A percentile compares a stretch with the other conserved stretches of the same genome.
Evolutionary conservation across 139 green algal species (phyloP).

Genomic region (Chlorella sp.): DNA sequence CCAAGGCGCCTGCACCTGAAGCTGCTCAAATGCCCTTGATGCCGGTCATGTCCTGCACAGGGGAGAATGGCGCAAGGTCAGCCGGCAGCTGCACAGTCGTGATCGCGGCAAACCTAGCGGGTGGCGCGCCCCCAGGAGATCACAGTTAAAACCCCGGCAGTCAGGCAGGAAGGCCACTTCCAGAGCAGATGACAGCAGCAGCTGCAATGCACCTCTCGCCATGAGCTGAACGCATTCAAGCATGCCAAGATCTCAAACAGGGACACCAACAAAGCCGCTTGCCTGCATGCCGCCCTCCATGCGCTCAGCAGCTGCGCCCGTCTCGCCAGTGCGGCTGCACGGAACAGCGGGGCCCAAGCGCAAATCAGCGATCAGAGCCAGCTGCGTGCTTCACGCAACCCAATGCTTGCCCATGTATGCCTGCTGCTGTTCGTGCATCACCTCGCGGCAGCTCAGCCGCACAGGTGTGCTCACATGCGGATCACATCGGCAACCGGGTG

Average conservation of each 20-base stretch:
- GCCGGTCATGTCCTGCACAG: conserved; percentile 15
- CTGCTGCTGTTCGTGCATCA: no score
- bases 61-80: not conserved
- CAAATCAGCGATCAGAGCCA: no score
- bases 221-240: not conserved
- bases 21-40: not conserved
- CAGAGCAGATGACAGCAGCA: no score
- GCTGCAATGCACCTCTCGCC: not conserved
- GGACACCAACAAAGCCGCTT: not conserved
- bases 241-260: not conserved
- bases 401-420: no score
- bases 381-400: no score
- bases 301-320: conserved; percentile 70
- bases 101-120: not conserved
- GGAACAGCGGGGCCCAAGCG: no score
- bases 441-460: no score
- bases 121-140: no score
- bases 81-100: not conserved
- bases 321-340: conserved; percentile 80
- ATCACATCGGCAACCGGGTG: conserved; percentile 85
- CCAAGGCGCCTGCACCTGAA: no score
- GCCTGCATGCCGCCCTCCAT: conserved; percentile 81
- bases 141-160: no score
- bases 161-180: no score
- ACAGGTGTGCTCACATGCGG: conserved; percentile 60